A percentile compares a stretch with the other conserved stretches of the same genome.
Conservation (phyloP, 2,329 filamentous ascomycete genomes). For the Aspergillus piperis region DNA sequence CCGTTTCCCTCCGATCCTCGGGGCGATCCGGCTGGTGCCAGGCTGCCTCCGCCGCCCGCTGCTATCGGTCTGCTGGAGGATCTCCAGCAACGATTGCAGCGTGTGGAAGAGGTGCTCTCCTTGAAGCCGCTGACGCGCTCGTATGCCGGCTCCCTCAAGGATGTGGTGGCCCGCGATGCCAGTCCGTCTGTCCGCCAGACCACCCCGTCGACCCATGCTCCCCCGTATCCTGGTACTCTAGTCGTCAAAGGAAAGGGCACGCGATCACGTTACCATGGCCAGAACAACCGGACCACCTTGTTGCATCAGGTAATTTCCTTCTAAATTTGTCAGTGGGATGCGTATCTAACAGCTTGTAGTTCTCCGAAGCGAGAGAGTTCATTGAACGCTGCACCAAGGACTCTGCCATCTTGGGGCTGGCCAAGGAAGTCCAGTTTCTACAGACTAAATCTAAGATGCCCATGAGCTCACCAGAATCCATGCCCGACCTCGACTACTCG, state of each 20-base stretch:
- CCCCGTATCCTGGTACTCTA: slow-evolving; percentile 17
- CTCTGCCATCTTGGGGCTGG: slow-evolving; percentile 19
- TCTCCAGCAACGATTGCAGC: slow-evolving; percentile 23
- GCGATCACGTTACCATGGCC: slow-evolving; percentile 25
- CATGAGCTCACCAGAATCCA: slow-evolving; percentile 18
- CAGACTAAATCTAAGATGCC: slow-evolving; percentile 19
- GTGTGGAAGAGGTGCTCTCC: slow-evolving; percentile 21
- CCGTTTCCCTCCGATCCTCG: not conserved
- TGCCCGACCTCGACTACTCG: slow-evolving; percentile 15
- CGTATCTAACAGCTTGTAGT: slow-evolving; percentile 12
- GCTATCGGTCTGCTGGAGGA: slow-evolving; percentile 23
- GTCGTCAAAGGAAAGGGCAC: slow-evolving; percentile 28
- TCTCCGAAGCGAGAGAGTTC: slow-evolving; percentile 25
- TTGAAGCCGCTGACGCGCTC: slow-evolving; percentile 5
- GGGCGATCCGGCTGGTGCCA: not conserved
- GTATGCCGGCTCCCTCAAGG: not conserved
- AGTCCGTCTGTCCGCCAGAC: slow-evolving; percentile 10
- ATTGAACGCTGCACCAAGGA: slow-evolving; percentile 23
- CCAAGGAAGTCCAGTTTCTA: slow-evolving; percentile 29
- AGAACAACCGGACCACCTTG: slow-evolving; percentile 22
- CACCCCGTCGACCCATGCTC: slow-evolving; percentile 5
- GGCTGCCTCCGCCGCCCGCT: not conserved
- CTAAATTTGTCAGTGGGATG: no score
- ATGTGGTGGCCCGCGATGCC: not conserved
- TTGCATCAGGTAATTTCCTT: slow-evolving; percentile 18